Conservation (phyloP, 2,329 filamentous ascomycete species). For the Fusarium pseudograminearum region DNA sequence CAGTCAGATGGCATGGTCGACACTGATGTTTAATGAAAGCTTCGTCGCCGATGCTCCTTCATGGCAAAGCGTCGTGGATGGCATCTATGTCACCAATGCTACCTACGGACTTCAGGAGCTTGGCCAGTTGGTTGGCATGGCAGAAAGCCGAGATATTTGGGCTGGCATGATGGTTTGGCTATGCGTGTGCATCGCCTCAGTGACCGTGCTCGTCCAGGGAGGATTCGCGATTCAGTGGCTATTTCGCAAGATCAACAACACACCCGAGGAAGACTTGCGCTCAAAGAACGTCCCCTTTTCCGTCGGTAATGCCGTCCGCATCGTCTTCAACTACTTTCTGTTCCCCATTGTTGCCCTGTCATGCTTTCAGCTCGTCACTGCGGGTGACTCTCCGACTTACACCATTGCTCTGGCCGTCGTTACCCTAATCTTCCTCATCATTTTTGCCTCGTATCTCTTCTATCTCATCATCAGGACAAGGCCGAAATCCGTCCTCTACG, state of each 20-base stretch:
- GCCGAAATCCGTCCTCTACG: conserved; percentile 88
- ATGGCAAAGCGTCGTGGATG: conserved; percentile 78
- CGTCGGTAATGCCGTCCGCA: conserved; percentile 80
- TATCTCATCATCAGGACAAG: conserved; percentile 83
- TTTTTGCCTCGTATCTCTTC: conserved; percentile 82
- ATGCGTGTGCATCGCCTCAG: conserved; percentile 76
- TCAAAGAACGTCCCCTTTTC: conserved; percentile 93
- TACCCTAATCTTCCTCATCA: conserved; percentile 77
- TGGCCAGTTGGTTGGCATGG: conserved; percentile 86
- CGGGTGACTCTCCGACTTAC: conserved; percentile 73
- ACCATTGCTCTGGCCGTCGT: conserved; percentile 81
- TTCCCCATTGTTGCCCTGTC: conserved; percentile 88
- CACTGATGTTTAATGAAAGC: conserved; percentile 92
- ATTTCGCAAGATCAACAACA: conserved; percentile 76
- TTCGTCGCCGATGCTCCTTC: conserved; percentile 78
- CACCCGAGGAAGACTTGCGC: conserved; percentile 86
- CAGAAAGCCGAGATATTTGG: conserved; percentile 83
- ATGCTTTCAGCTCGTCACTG: conserved; percentile 89
- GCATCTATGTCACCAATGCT: conserved; percentile 85
- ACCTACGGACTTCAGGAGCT: conserved; percentile 83
- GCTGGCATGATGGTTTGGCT: conserved; percentile 94
- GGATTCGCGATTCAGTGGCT: conserved; percentile 83
- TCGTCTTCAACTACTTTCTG: conserved; percentile 93
- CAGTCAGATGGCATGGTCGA: conserved; percentile 89
- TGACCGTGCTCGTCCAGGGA: conserved; percentile 77